Base-by-base conservation (phyloP, 352 stramenopile species). In the Pythium phragmiticola region DNA sequence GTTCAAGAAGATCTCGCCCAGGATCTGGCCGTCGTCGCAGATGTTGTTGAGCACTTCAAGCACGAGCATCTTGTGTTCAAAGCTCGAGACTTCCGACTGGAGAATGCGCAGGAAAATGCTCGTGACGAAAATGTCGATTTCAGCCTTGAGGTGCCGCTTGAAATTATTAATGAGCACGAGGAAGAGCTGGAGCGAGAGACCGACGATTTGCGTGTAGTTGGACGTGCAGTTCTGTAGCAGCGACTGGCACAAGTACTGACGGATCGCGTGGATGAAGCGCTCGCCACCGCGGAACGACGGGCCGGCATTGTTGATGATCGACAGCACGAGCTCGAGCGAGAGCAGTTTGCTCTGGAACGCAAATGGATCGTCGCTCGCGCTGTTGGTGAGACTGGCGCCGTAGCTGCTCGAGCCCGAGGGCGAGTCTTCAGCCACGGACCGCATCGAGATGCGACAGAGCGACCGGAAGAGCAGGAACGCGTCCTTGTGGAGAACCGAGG, bases 1-100 rank as follows among this genome's bases (percentile, higher is more conserved):
- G 70, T 99, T 99, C 21, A 99, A 77, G 68, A 99, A 99, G 48
- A 99, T 93, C 70, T 99, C 97, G 1, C 97, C 91, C 4, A 99
- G 77, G 17, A 97, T 91, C 42, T 88, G 72, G 36, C 95, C 85
- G 74, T 99, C 97, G 45, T 95, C 84, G 73, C 95, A 99, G 11
- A 99, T 87, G 11, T 92, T 88, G 49, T 94, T 87, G 21, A 99
- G 85, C n/a, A 96, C 89, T 75, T 99, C 94, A 3, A 99, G 78
- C 30, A 99, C 97, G 7, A 99, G 73, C 63, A 96, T 78, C 69
- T 99, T 99, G 80, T 99, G 98, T 45, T 99, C 95, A 68, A 98
- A 98, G 14, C 94, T 97, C 21, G 89, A 98, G 72, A 99, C 99
- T 37, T 97, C 90, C 9, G 91, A 98, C 64, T 99, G 94, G 16